These are phyloP conservation scores for Candida bentonensis DNA, from an alignment of 805 yeast genomes.

Conservation along the genomic window DNA sequence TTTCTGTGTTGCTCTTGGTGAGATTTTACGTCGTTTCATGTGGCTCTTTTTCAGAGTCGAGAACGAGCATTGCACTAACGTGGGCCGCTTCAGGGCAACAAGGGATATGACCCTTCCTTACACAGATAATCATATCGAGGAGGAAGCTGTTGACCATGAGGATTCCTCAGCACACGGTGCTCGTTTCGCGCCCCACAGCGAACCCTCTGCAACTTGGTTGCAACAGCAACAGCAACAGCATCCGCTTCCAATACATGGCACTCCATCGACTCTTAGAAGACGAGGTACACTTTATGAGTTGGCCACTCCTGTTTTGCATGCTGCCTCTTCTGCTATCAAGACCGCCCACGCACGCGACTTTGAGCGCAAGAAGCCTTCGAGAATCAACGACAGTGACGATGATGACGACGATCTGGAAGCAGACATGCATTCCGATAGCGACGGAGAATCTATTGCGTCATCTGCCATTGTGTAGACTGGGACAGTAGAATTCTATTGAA, in stretches of 20 bases:
- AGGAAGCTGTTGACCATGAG: slow-evolving; percentile 11
- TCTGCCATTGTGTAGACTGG: too few species aligned
- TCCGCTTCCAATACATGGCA: not conserved
- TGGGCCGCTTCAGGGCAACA: slow-evolving; percentile 70
- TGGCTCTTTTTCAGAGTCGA: slow-evolving; percentile 93
- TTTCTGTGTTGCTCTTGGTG: slow-evolving; percentile 72
- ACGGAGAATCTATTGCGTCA: not conserved
- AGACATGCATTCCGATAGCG: not conserved
- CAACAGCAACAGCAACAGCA: slow-evolving; percentile 1
- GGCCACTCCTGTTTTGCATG: slow-evolving; percentile 15
- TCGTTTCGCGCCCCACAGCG: not conserved
- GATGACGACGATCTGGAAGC: slow-evolving; percentile 15
- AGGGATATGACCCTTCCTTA: slow-evolving; percentile 82
- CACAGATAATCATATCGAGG: slow-evolving; percentile 26
- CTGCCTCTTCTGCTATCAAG: slow-evolving; percentile 11
- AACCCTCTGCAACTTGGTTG: not conserved
- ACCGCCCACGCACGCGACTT: slow-evolving; percentile 18
- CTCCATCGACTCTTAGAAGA: slow-evolving; percentile 2
- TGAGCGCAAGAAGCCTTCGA: slow-evolving; percentile 12
- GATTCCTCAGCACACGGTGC: slow-evolving; percentile 1
- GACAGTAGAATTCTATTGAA: too few species aligned
- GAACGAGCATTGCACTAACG: slow-evolving; percentile 90
- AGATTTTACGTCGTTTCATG: slow-evolving; percentile 64
- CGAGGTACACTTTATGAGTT: slow-evolving; percentile 8
- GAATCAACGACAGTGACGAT: slow-evolving; percentile 19